phyloP scores from a whole-genome alignment of 352 stramenopile species.

The Phytophthora colocasiae region DNA sequence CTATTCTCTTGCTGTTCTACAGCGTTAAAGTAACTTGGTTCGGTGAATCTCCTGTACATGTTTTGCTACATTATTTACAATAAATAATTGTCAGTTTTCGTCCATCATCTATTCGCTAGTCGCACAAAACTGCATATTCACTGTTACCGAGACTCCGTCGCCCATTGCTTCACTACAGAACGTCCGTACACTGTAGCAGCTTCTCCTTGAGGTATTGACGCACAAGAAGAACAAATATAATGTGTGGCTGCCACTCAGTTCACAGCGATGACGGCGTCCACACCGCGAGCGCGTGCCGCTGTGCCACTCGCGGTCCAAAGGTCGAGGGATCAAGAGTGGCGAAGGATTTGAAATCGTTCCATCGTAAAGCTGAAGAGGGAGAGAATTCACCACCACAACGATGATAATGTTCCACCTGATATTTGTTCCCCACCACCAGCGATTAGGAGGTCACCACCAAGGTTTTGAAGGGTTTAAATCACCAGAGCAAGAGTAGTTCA shows the following conservation, averaged over 20 bases:
- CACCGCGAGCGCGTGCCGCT: slow-evolving; percentile 26
- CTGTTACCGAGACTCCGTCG: not conserved
- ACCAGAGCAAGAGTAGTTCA: too few relatives aligned
- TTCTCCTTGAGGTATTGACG: too few relatives aligned
- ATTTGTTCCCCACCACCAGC: too few relatives aligned
- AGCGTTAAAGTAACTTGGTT: not conserved
- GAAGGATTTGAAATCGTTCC: slow-evolving; percentile 27
- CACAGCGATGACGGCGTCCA: slow-evolving; percentile 7
- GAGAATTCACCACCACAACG: too few relatives aligned
- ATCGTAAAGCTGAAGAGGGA: slow-evolving; percentile 18
- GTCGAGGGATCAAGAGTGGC: slow-evolving; percentile 11
- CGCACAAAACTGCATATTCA: not conserved
- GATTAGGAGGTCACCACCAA: too few relatives aligned
- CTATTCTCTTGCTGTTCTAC: slow-evolving; percentile 29
- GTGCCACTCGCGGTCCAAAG: slow-evolving; percentile 15
- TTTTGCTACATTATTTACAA: not conserved
- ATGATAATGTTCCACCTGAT: too few relatives aligned
- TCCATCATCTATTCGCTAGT: slow-evolving; percentile 9
- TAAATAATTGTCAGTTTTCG: not conserved
- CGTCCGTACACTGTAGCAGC: too few relatives aligned
- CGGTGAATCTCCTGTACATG: slow-evolving; percentile 14
- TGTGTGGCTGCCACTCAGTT: not conserved
- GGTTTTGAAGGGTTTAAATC: too few relatives aligned
- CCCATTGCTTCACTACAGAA: not conserved
- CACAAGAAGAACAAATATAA: slow-evolving; percentile 4